These are phyloP conservation scores for Botrytis byssoidea DNA, from an alignment of 2,329 filamentous ascomycete species.

Conservation along the genomic window DNA sequence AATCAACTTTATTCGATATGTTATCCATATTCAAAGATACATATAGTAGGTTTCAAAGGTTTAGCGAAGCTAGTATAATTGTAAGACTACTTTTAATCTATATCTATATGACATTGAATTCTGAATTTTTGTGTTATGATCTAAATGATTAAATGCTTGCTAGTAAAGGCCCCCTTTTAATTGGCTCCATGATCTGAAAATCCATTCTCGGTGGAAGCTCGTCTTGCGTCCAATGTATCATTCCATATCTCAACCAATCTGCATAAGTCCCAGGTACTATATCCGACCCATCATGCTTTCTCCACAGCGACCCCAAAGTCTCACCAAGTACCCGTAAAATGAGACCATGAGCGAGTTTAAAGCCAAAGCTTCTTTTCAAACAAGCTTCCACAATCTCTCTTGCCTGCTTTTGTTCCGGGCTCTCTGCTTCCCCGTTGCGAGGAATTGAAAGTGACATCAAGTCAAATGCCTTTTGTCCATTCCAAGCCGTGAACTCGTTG, in stretches of 20 bases:
- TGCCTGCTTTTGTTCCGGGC: slow-evolving; percentile 47
- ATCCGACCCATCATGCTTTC: slow-evolving; percentile 49
- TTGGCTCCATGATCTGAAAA: slow-evolving; percentile 41
- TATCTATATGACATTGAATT: not conserved
- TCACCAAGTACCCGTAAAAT: slow-evolving; percentile 50
- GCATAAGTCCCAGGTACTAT: slow-evolving; percentile 52
- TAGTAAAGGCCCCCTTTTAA: slow-evolving; percentile 43
- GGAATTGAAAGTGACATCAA: slow-evolving; percentile 48
- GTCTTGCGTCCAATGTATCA: slow-evolving; percentile 48
- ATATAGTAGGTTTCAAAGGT: too few relatives aligned
- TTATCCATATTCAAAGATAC: too few relatives aligned
- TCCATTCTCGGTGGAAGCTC: slow-evolving; percentile 41
- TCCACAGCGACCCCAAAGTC: slow-evolving; percentile 55
- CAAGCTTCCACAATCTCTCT: slow-evolving; percentile 52
- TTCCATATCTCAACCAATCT: slow-evolving; percentile 53
- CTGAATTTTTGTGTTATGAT: not conserved
- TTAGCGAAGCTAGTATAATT: not conserved
- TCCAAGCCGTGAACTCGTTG: slow-evolving; percentile 53
- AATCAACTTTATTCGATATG: too few relatives aligned
- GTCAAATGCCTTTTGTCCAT: slow-evolving; percentile 49
- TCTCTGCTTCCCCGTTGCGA: slow-evolving; percentile 43
- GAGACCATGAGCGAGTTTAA: slow-evolving; percentile 56
- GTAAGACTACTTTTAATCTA: not conserved
- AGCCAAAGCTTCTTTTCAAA: slow-evolving; percentile 50
- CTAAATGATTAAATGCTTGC: slow-evolving; percentile 20